Percentiles rank a stretch among this genome's conserved stretches.
These are phyloP conservation scores for Fusarium decemcellulare DNA, from an alignment of 2,329 filamentous ascomycete genomes.

Conservation along the genomic window DNA sequence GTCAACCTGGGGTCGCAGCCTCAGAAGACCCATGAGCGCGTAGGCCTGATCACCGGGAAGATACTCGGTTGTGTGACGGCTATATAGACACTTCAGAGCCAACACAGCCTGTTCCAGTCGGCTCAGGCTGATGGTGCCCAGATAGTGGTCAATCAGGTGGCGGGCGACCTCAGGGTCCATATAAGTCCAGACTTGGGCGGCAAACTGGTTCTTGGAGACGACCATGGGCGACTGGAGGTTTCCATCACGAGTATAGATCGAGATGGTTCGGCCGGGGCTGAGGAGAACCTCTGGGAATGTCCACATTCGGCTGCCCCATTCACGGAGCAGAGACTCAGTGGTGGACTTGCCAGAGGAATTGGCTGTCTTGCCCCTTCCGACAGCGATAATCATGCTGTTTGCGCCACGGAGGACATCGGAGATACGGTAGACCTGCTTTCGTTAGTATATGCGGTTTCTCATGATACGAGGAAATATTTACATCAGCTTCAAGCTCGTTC, in stretches of 20 bases:
- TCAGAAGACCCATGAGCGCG: constrained; percentile 55
- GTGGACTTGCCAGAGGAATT: constrained; percentile 28
- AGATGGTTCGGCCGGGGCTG: constrained; percentile 41
- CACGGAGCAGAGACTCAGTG: constrained; percentile 42
- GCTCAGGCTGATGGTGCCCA: constrained; percentile 50
- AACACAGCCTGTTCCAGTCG: constrained; percentile 51
- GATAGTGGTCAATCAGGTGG: constrained; percentile 54
- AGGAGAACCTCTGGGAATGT: constrained; percentile 48
- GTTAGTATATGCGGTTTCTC: constrained; percentile 8
- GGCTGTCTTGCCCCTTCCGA: constrained; percentile 36
- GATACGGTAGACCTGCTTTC: constrained; percentile 42
- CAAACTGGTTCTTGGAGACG: constrained; percentile 52
- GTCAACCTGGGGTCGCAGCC: constrained; percentile 51
- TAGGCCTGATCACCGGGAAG: constrained; percentile 52
- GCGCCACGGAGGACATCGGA: constrained; percentile 46
- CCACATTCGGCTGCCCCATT: constrained; percentile 49
- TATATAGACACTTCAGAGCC: constrained; percentile 50
- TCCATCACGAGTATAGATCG: constrained; percentile 44
- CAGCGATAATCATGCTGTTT: constrained; percentile 43
- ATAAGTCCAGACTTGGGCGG: constrained; percentile 48
- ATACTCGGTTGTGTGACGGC: constrained; percentile 41
- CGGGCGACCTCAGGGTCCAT: constrained; percentile 47
- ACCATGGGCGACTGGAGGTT: constrained; percentile 35
- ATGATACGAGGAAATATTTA: constrained; percentile 8
- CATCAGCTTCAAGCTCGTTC: constrained; percentile 42